These are phyloP conservation scores for Yarrowia alimentaria DNA, from an alignment of 805 yeast genomes.

Conservation along the genomic window DNA sequence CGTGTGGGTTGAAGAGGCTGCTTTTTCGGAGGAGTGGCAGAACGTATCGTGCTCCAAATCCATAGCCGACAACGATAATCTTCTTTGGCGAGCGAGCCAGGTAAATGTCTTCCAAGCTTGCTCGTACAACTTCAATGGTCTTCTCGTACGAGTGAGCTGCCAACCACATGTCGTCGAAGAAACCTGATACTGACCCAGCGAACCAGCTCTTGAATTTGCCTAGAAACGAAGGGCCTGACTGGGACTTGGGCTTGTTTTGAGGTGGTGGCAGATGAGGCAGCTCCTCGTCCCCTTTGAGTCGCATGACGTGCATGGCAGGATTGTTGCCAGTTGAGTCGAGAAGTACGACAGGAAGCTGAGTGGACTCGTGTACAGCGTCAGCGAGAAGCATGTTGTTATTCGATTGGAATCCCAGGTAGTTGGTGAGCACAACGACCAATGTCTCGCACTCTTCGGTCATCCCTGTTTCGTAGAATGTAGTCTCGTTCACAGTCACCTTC, in stretches of 20 bases:
- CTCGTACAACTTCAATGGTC: slow-evolving; percentile 35
- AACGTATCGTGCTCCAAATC: slow-evolving; percentile 40
- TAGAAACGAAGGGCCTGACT: slow-evolving; percentile 24
- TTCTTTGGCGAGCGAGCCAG: slow-evolving; percentile 36
- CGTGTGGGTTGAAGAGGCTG: slow-evolving; percentile 15
- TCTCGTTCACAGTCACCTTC: not conserved
- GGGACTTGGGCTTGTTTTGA: slow-evolving; percentile 5
- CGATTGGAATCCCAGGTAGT: slow-evolving; percentile 39
- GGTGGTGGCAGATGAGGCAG: slow-evolving; percentile 19
- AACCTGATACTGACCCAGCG: slow-evolving; percentile 36
- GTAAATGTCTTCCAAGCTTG: slow-evolving; percentile 36
- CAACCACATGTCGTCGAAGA: slow-evolving; percentile 41
- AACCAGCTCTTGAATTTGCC: slow-evolving; percentile 35
- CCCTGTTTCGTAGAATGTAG: not conserved
- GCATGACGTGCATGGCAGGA: slow-evolving; percentile 22
- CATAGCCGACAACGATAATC: slow-evolving; percentile 38
- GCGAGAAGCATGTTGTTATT: slow-evolving; percentile 37
- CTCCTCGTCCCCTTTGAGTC: slow-evolving; percentile 20
- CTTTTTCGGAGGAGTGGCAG: slow-evolving; percentile 34
- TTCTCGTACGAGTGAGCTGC: slow-evolving; percentile 40
- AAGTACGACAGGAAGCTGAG: slow-evolving; percentile 37
- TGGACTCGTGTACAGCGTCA: slow-evolving; percentile 35
- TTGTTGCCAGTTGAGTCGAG: slow-evolving; percentile 38
- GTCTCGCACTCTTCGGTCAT: not conserved
- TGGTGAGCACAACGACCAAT: slow-evolving; percentile 36